These are phyloP conservation scores for Boletales sp. DNA, from an alignment of 768 basidiomycete species.

Conservation along the genomic window DNA sequence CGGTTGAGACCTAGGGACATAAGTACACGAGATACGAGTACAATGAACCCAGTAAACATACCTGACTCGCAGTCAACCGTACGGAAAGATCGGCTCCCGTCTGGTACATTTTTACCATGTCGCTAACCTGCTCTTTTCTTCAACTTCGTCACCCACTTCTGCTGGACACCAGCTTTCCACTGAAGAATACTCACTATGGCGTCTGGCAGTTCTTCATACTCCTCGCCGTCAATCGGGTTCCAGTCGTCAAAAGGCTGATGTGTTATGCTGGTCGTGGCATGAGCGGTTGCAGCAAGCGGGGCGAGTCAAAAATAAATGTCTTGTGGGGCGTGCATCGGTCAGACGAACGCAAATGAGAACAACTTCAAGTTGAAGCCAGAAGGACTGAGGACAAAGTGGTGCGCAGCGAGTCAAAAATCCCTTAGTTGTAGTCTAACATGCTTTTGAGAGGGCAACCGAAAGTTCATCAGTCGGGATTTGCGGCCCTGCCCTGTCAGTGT, in stretches of 20 bases:
- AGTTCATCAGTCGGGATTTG: too few relatives aligned
- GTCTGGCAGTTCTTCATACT: conserved; percentile 80
- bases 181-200: conserved; percentile 45
- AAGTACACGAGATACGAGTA: background rate
- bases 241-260: conserved; percentile 61
- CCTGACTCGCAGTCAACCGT: conserved; percentile 78
- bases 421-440: too few relatives aligned
- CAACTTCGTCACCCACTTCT: conserved; percentile 30
- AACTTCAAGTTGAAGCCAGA: too few relatives aligned
- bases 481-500: too few relatives aligned
- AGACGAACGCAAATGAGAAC: too few relatives aligned
- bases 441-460: too few relatives aligned
- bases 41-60: conserved; percentile 24
- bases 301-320: conserved; percentile 5
- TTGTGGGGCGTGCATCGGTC: too few relatives aligned
- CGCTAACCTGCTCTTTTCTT: conserved; percentile 36
- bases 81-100: conserved; percentile 78
- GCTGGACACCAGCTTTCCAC: conserved; percentile 34
- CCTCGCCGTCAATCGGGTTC: conserved; percentile 76
- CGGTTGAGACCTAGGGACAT: conserved; percentile 62
- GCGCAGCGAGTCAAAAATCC: too few relatives aligned
- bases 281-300: background rate
- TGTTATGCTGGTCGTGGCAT: background rate
- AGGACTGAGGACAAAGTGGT: too few relatives aligned
- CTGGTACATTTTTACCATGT: conserved; percentile 70